A percentile compares a stretch with the other conserved stretches of the same genome.
Conservation (phyloP, 2,329 filamentous ascomycete genomes). For the Monosporascus sp. region DNA sequence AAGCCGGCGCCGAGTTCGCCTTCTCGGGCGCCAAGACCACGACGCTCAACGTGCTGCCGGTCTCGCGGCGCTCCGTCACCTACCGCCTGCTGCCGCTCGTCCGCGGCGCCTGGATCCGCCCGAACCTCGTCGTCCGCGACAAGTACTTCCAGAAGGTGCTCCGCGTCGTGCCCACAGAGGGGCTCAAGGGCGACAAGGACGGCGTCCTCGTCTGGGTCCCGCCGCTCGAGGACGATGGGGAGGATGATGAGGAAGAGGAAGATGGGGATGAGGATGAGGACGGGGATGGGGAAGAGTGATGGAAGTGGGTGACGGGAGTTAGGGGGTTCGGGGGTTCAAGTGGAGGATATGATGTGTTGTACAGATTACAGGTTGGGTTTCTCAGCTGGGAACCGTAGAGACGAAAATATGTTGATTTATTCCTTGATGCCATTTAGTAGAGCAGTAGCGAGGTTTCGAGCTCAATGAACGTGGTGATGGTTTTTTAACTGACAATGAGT, state of each 20-base stretch:
- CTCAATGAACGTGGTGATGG: too few species aligned
- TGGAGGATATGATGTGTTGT: background rate
- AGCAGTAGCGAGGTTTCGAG: too few species aligned
- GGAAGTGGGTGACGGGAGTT: background rate
- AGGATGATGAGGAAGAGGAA: slow-evolving; percentile 11
- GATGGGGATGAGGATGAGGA: background rate
- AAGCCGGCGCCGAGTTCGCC: slow-evolving; percentile 72
- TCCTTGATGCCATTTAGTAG: too few species aligned
- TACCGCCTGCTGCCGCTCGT: slow-evolving; percentile 69
- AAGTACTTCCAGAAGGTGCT: slow-evolving; percentile 91
- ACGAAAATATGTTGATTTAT: too few species aligned
- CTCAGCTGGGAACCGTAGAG: too few species aligned
- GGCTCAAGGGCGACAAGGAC: slow-evolving; percentile 60
- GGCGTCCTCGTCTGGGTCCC: slow-evolving; percentile 60
- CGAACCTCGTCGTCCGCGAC: slow-evolving; percentile 73
- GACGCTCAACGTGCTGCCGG: slow-evolving; percentile 73
- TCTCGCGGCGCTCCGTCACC: slow-evolving; percentile 67
- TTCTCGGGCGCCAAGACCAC: slow-evolving; percentile 85
- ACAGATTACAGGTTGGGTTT: too few species aligned
- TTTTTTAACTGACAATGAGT: too few species aligned
- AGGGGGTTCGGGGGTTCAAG: background rate
- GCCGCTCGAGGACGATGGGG: slow-evolving; percentile 28
- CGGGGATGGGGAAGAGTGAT: background rate
- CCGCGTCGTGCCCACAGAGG: slow-evolving; percentile 72
- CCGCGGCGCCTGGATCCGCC: slow-evolving; percentile 62